These are phyloP conservation scores for Colletotrichum cordylinicola DNA, from an alignment of 2,329 filamentous ascomycete genomes.

Conservation along the genomic window DNA sequence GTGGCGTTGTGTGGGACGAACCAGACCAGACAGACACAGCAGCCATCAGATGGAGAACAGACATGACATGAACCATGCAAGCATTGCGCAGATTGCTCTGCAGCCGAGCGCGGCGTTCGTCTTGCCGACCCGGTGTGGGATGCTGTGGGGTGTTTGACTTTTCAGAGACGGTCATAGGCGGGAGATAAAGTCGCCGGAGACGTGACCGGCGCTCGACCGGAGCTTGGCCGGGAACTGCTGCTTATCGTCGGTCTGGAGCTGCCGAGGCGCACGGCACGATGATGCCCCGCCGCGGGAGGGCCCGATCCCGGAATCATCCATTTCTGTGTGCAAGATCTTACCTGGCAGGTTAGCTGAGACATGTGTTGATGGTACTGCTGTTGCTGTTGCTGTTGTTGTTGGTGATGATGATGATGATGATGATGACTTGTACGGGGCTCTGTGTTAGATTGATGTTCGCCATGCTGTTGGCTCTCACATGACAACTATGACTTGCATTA, in stretches of 20 bases:
- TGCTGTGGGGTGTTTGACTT: background rate
- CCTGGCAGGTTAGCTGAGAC: background rate
- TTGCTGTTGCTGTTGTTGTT: background rate
- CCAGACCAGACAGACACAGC: background rate
- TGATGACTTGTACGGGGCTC: background rate
- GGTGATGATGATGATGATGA: background rate
- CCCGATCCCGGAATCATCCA: background rate
- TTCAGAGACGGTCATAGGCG: background rate
- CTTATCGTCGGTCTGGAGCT: constrained; percentile 3
- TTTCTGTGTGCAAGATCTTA: background rate
- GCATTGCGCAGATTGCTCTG: background rate
- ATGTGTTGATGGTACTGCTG: background rate
- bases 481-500: background rate
- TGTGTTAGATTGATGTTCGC: background rate
- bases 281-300: constrained; percentile 4
- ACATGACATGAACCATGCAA: background rate
- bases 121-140: constrained; percentile 5
- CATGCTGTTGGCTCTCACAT: background rate
- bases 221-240: constrained; percentile 1
- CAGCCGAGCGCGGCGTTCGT: constrained; percentile 17
- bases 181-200: background rate
- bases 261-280: background rate
- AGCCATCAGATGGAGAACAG: background rate
- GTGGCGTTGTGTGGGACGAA: background rate
- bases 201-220: constrained; percentile 3